Percentiles rank a stretch among this genome's conserved stretches.
phyloP scores from a whole-genome alignment of 306 rosid genomes.

The Clitoria ternatea region DNA sequence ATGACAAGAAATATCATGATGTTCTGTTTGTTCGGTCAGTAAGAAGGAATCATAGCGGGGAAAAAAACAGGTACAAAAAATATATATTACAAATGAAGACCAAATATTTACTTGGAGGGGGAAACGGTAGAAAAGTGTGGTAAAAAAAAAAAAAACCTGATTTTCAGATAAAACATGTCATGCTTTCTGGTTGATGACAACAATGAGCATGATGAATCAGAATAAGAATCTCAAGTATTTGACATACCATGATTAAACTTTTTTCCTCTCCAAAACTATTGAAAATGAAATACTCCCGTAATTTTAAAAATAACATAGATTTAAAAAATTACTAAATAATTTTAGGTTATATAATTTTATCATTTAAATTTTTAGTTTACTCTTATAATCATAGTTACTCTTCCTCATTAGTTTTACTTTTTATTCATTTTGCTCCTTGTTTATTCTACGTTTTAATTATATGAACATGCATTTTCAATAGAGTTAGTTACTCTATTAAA shows the following conservation, averaged over 20 bases:
- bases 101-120: neutral
- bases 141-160: neutral
- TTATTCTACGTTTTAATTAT: no score
- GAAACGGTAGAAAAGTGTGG: neutral
- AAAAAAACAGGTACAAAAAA: neutral
- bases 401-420: no score
- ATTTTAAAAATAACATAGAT: no score
- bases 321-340: no score
- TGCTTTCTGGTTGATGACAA: neutral
- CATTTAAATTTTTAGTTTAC: no score
- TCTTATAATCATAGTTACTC: no score
- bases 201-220: neutral
- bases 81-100: neutral
- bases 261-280: neutral
- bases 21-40: neutral
- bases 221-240: neutral
- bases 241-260: neutral
- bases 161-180: constrained; percentile 3
- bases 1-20: neutral
- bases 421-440: no score
- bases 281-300: no score
- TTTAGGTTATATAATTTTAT: no score
- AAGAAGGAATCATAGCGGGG: neutral
- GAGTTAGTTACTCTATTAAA: no score
- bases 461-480: no score